These are phyloP conservation scores for Volvox africanus DNA, from an alignment of 139 green algal species.

Conservation along the genomic window DNA sequence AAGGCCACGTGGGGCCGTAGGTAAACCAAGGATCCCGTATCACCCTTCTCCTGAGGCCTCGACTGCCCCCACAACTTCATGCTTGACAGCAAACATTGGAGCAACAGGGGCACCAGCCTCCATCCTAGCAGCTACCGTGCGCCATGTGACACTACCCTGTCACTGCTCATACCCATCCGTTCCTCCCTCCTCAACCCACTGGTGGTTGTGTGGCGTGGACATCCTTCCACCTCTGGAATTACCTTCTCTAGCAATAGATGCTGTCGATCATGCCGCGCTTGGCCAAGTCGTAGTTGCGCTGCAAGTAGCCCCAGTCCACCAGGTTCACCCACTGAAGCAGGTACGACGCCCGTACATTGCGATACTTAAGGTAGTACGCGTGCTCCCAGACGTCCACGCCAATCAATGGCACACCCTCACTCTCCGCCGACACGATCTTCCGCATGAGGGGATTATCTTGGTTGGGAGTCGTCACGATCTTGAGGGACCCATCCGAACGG, in stretches of 20 bases:
- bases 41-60: no score
- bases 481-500: slow-evolving; percentile 76
- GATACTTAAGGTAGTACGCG: slow-evolving; percentile 38
- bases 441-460: slow-evolving; percentile 70
- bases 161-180: no score
- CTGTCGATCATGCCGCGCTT: not conserved
- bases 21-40: no score
- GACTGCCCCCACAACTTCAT: no score
- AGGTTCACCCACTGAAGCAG: not conserved
- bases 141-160: no score
- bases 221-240: no score
- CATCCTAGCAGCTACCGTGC: no score
- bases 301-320: not conserved
- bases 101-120: no score
- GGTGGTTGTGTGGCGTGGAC: no score
- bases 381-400: slow-evolving; percentile 45
- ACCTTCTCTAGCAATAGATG: not conserved
- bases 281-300: slow-evolving; percentile 32
- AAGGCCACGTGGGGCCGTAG: no score
- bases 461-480: slow-evolving; percentile 84
- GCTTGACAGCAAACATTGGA: no score
- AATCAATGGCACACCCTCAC: not conserved
- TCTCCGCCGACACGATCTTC: not conserved
- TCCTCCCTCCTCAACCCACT: no score
- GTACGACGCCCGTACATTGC: slow-evolving; percentile 26